Evolutionary conservation across 225 moss, liverwort and hornwort genomes (phyloP).

Genomic region (Asterella californica): DNA sequence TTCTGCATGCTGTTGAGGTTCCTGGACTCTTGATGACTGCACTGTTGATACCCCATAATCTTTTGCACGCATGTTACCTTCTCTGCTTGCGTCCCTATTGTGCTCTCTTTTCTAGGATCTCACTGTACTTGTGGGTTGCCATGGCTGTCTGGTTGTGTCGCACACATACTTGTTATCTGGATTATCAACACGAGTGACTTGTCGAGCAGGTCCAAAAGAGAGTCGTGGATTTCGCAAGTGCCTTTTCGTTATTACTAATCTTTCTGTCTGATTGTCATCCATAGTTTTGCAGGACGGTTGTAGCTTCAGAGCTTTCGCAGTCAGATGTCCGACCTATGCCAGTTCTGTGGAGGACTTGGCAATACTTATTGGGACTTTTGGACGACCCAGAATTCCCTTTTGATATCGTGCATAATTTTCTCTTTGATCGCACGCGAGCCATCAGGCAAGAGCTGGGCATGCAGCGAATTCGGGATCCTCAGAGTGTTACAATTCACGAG

Average conservation of each 20-base stretch:
- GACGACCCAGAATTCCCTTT: slow-evolving; percentile 75
- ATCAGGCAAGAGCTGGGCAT: slow-evolving; percentile 94
- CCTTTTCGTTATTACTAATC: neutral
- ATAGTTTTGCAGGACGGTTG: slow-evolving; percentile 99
- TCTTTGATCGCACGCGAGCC: slow-evolving; percentile 89
- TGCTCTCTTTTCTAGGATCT: neutral
- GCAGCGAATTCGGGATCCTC: slow-evolving; percentile 76
- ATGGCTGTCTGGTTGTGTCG: too few relatives aligned
- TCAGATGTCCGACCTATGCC: slow-evolving; percentile 87
- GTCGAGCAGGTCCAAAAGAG: neutral
- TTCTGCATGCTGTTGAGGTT: neutral
- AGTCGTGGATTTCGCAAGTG: neutral
- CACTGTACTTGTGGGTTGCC: neutral
- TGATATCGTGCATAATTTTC: slow-evolving; percentile 79
- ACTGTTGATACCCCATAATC: neutral
- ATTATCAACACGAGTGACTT: too few relatives aligned
- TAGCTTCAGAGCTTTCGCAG: slow-evolving; percentile 65
- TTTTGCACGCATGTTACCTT: neutral
- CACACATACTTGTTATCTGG: too few relatives aligned
- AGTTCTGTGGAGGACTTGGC: slow-evolving; percentile 78
- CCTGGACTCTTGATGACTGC: neutral
- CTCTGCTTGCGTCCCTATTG: neutral
- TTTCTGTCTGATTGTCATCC: slow-evolving; percentile 11
- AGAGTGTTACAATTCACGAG: slow-evolving; percentile 82
- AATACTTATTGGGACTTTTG: slow-evolving; percentile 76